A percentile compares a stretch with the other conserved stretches of the same genome.
These are phyloP conservation scores for Acanthamoeba quina DNA, from an alignment of 208 protist species.

Conservation along the genomic window DNA sequence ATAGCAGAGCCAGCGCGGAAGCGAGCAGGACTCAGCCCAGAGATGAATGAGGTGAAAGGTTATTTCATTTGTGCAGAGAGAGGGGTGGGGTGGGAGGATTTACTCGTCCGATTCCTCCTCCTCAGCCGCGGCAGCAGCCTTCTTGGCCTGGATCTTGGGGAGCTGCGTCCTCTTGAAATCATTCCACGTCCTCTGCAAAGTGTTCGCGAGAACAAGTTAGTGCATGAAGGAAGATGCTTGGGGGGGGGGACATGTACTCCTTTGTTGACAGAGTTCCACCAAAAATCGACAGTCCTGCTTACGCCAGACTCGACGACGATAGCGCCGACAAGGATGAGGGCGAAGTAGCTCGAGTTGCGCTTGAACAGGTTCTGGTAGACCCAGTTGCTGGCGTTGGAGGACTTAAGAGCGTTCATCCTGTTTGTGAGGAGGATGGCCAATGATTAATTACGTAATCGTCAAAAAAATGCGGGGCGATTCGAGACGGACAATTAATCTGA, in stretches of 20 bases:
- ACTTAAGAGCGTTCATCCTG: constrained; percentile 24
- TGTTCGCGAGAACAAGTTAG: neutral
- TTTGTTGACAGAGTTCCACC: constrained; percentile 25
- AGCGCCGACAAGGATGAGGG: constrained; percentile 55
- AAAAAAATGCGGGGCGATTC: neutral
- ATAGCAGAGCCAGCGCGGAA: neutral
- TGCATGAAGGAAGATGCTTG: neutral
- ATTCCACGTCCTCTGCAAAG: constrained; percentile 47
- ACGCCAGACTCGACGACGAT: constrained; percentile 19
- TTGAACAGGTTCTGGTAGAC: constrained; percentile 69
- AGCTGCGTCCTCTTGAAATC: constrained; percentile 39
- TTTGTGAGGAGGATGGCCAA: neutral
- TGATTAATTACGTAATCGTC: too few species aligned
- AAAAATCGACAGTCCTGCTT: neutral
- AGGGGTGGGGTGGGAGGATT: neutral
- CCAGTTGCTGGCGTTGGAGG: constrained; percentile 43
- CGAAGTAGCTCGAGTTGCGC: constrained; percentile 67
- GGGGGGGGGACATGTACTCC: neutral
- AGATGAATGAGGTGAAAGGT: neutral
- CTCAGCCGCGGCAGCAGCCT: neutral
- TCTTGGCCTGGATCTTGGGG: constrained; percentile 59
- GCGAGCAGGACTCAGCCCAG: neutral
- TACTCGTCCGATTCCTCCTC: constrained; percentile 62
- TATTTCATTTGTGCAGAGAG: constrained; percentile 38
- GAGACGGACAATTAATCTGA: neutral